Evolutionary conservation across 2,329 filamentous ascomycete species (phyloP).

Genomic region (Mycosphaerelloides madeirae): DNA sequence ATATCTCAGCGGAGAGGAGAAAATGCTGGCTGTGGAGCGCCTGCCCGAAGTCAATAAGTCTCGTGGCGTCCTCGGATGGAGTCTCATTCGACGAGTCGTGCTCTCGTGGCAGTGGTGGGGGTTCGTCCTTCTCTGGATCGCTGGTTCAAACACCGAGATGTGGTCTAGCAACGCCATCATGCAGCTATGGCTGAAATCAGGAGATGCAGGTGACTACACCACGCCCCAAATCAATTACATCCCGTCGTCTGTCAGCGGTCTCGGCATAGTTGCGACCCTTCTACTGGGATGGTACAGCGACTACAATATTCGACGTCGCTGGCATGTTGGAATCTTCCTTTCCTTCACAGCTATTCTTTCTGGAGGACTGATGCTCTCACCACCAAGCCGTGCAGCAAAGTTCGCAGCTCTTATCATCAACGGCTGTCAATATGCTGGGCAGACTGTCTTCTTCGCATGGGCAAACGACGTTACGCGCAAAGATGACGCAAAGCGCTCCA

Average conservation of each 20-base stretch:
- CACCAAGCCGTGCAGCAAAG: slow-evolving; percentile 19
- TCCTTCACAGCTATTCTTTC: slow-evolving; percentile 25
- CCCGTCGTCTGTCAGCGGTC: slow-evolving; percentile 22
- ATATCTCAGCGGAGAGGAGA: slow-evolving; percentile 34
- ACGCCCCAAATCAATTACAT: slow-evolving; percentile 25
- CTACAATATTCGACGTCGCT: slow-evolving; percentile 19
- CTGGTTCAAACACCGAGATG: slow-evolving; percentile 27
- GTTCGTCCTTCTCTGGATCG: slow-evolving; percentile 26
- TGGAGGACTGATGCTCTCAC: slow-evolving; percentile 22
- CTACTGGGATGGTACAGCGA: slow-evolving; percentile 27
- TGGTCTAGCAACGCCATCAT: slow-evolving; percentile 26
- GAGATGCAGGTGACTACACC: slow-evolving; percentile 18
- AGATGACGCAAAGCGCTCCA: slow-evolving; percentile 24
- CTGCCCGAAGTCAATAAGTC: slow-evolving; percentile 21
- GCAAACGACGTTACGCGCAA: slow-evolving; percentile 23
- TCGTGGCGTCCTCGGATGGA: slow-evolving; percentile 22
- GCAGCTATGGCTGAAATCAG: slow-evolving; percentile 21
- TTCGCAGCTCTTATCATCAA: slow-evolving; percentile 25
- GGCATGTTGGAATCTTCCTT: slow-evolving; percentile 25
- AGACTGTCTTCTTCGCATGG: slow-evolving; percentile 26
- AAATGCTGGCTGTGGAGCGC: slow-evolving; percentile 19
- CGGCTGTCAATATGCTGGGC: slow-evolving; percentile 24
- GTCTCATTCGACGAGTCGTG: slow-evolving; percentile 20
- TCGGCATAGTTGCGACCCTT: slow-evolving; percentile 25
- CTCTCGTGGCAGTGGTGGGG: slow-evolving; percentile 28